Base-by-base conservation (phyloP, 2,329 filamentous ascomycete genomes). In the Penicillium freii region DNA sequence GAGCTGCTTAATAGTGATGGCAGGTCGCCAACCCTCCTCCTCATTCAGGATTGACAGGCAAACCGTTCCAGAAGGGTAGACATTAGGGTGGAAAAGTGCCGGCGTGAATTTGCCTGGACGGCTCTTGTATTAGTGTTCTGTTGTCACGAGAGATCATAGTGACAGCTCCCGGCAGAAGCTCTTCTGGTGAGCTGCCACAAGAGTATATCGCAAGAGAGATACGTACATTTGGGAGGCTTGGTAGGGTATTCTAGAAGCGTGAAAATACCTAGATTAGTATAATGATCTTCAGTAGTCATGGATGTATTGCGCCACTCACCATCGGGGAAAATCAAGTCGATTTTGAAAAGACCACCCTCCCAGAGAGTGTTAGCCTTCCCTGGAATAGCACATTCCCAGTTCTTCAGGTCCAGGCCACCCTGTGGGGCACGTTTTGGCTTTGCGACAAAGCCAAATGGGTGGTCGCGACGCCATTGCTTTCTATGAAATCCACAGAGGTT, bases 1-100 rank as follows among this genome's bases (percentile, higher is more conserved):
- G 62, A 99, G 97, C 77, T 97, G 92, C 78, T 97, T 97, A 74
- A 99, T 91, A 0, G 94, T 99, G 70, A 99, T 99, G 7, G 94
- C 93, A 1, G 94, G 95, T 76, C 96, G 95, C 94, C 95, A 99
- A 7, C 90, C 92, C 74, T 99, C 94, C 69, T 99, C 94, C 75
- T 99, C 95, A 78, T 97, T 99, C 64, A 99, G 79, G 65, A 99
- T 99, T 29, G 91, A 96, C 23, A 99, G 84, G 73, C 94, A 99
- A 61, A 99, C 94, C 47, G 94, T 99, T 65, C 94, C 95, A 0
- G 93, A 97, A 0, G 94, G 94, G 74, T 99, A 99, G 66, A 99
- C 94, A 75, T 99, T 99, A 0, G 94, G 94, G 72, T 99, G 94
- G 80, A 99, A 99, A 40, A 99, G 86, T 23, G 94, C 93, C 13